phyloP scores from a whole-genome alignment of 306 rosid genomes.

The Ceratonia siliqua region DNA sequence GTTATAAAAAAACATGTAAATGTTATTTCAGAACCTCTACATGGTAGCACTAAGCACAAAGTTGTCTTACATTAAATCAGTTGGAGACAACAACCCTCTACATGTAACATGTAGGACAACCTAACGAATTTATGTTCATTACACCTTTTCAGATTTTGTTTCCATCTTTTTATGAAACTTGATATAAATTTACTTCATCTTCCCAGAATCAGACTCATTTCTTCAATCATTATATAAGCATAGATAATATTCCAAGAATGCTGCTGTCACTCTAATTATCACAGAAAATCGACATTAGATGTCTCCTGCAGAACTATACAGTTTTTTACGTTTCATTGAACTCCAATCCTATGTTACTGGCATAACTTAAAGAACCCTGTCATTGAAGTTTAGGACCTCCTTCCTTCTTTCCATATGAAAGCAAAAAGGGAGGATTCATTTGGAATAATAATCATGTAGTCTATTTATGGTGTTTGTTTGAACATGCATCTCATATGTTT shows the following conservation, averaged over 20 bases:
- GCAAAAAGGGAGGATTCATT: background rate
- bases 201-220: background rate
- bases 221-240: constrained; percentile 12
- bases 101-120: constrained; percentile 1
- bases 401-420: background rate
- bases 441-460: background rate
- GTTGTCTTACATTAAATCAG: background rate
- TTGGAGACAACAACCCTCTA: background rate
- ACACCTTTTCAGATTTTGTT: background rate
- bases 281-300: constrained; percentile 18
- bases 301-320: background rate
- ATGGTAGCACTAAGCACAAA: background rate
- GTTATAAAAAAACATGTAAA: background rate
- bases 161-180: constrained; percentile 8
- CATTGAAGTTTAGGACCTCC: constrained; percentile 8
- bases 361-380: background rate
- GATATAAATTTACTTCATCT: background rate
- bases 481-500: constrained; percentile 11
- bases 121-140: background rate
- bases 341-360: background rate
- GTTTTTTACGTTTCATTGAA: background rate
- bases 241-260: background rate
- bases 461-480: background rate
- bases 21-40: background rate
- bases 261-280: background rate